phyloP scores from a whole-genome alignment of 306 rosid genomes.

The Inga laurina region DNA sequence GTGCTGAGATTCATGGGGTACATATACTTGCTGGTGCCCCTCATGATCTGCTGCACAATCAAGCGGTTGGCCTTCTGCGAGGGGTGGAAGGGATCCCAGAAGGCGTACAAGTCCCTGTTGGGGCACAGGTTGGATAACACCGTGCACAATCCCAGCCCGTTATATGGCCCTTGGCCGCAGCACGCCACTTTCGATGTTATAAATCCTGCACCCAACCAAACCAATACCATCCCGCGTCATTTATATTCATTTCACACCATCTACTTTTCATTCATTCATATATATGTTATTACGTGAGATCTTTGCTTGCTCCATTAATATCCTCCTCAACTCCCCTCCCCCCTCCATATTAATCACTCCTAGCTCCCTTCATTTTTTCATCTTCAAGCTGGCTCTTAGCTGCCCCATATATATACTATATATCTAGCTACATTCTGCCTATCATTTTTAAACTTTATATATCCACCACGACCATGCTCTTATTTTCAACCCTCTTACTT shows the following conservation, averaged over 20 bases:
- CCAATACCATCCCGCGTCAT: not conserved
- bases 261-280: not conserved
- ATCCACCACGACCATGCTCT: not conserved
- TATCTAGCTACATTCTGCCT: not conserved
- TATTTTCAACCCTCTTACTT: not conserved
- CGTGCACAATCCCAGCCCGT: conserved; percentile 75
- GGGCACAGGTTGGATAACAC: conserved; percentile 60
- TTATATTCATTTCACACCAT: too few species aligned
- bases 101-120: conserved; percentile 58
- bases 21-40: conserved; percentile 63
- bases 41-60: conserved; percentile 42
- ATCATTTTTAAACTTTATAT: not conserved
- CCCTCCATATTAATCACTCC: not conserved
- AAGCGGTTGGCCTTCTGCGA: conserved; percentile 53
- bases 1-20: conserved; percentile 88
- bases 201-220: conserved; percentile 51
- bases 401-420: not conserved
- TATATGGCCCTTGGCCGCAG: conserved; percentile 85
- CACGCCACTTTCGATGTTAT: conserved; percentile 69
- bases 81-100: conserved; percentile 91
- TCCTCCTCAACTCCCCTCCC: not conserved
- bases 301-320: not conserved
- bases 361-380: not conserved
- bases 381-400: not conserved
- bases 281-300: not conserved